Conservation (phyloP, 192 early-diverging fungal genomes). For the Coemansia sp. region DNA sequence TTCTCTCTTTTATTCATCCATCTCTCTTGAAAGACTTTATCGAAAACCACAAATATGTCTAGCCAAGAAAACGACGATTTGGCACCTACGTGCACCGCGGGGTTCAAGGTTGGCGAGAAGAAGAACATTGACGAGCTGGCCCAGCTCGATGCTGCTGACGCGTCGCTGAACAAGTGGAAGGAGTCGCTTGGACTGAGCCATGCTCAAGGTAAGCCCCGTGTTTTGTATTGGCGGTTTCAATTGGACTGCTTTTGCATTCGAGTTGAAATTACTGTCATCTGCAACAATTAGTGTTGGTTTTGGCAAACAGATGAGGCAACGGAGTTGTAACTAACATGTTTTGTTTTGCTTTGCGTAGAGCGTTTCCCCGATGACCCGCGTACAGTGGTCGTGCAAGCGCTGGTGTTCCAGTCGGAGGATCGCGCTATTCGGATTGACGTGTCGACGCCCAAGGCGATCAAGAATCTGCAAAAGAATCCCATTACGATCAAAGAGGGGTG, state of each 20-base stretch:
- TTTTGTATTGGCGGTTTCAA: neutral
- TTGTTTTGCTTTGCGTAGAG: slow-evolving; percentile 27
- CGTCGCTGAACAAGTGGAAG: slow-evolving; percentile 97
- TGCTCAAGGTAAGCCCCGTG: slow-evolving; percentile 51
- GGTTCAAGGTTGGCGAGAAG: slow-evolving; percentile 91
- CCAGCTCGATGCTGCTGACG: slow-evolving; percentile 84
- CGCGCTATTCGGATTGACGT: slow-evolving; percentile 41
- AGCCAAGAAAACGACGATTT: slow-evolving; percentile 57
- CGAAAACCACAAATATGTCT: slow-evolving; percentile 21
- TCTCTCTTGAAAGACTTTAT: slow-evolving; percentile 1
- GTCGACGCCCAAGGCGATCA: slow-evolving; percentile 61
- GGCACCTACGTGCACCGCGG: slow-evolving; percentile 70
- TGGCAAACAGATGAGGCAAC: neutral
- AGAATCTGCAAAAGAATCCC: slow-evolving; percentile 66
- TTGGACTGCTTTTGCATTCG: neutral
- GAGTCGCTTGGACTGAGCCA: slow-evolving; percentile 79
- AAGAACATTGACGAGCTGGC: slow-evolving; percentile 86
- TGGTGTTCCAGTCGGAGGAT: slow-evolving; percentile 38
- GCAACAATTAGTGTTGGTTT: neutral
- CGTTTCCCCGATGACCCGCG: slow-evolving; percentile 63
- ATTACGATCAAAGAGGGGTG: slow-evolving; percentile 96
- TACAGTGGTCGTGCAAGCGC: slow-evolving; percentile 44
- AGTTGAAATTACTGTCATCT: slow-evolving; percentile 9
- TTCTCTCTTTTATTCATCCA: neutral
- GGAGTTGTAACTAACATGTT: neutral